Conservation (phyloP, 2,329 filamentous ascomycete species). For the Aspergillus texensis region DNA sequence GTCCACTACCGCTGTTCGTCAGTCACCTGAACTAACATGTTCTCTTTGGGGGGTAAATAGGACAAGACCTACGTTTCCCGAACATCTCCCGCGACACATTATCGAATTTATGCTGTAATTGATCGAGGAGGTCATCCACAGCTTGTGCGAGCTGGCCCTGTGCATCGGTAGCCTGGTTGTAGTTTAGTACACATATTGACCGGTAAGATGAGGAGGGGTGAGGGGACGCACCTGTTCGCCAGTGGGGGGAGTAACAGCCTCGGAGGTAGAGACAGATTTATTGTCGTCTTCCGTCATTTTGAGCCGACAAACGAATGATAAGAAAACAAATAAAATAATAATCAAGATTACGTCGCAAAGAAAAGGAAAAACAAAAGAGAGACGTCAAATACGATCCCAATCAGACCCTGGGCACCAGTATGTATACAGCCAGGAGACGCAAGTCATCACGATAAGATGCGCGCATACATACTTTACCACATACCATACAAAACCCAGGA, state of each 20-base stretch:
- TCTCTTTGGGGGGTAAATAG: neutral
- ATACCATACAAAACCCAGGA: constrained; percentile 21
- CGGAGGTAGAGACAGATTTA: constrained; percentile 19
- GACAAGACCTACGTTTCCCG: constrained; percentile 70
- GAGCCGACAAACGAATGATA: neutral
- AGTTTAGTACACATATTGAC: neutral
- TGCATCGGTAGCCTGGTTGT: constrained; percentile 28
- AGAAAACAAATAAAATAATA: neutral
- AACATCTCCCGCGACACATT: constrained; percentile 84
- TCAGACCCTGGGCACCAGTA: too few species aligned
- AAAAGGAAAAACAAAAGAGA: neutral
- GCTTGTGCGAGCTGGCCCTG: constrained; percentile 68
- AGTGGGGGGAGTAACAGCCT: constrained; percentile 18
- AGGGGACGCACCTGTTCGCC: constrained; percentile 24
- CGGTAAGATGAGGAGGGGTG: neutral
- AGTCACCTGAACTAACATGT: neutral
- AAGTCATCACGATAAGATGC: neutral
- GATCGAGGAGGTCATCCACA: constrained; percentile 84
- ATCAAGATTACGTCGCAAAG: neutral
- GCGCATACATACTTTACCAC: neutral
- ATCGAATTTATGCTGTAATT: constrained; percentile 82
- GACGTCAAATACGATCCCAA: too few species aligned
- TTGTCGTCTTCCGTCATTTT: constrained; percentile 20
- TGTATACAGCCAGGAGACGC: neutral
- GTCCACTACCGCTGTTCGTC: constrained; percentile 67